A percentile compares a stretch with the other conserved stretches of the same genome.
phyloP scores from a whole-genome alignment of 2,329 filamentous ascomycete genomes.

The Aureobasidium sp. region DNA sequence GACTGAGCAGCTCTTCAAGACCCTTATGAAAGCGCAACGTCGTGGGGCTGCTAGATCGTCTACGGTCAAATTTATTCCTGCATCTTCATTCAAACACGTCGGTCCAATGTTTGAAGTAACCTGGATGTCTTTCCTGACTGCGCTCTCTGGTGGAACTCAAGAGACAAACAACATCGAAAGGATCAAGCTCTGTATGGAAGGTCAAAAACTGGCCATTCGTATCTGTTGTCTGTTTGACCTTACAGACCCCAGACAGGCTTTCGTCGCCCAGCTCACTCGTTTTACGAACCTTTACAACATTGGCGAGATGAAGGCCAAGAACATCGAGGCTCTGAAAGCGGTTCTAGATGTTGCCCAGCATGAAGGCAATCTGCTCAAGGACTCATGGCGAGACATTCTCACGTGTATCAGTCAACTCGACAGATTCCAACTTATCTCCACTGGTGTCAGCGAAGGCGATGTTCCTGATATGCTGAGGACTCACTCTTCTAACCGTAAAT shows the following conservation, averaged over 20 bases:
- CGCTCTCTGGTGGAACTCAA: slow-evolving; percentile 85
- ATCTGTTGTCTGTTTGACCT: slow-evolving; percentile 92
- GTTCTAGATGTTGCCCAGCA: slow-evolving; percentile 86
- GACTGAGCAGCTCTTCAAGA: slow-evolving; percentile 83
- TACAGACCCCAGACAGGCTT: slow-evolving; percentile 83
- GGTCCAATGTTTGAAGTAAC: slow-evolving; percentile 98
- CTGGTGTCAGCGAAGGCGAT: slow-evolving; percentile 84
- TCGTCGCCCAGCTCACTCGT: slow-evolving; percentile 85
- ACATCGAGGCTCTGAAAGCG: slow-evolving; percentile 87
- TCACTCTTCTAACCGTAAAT: slow-evolving; percentile 50
- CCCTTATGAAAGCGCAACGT: slow-evolving; percentile 80
- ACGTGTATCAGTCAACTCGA: slow-evolving; percentile 95
- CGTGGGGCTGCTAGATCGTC: slow-evolving; percentile 60
- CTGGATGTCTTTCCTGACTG: slow-evolving; percentile 98
- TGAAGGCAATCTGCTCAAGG: slow-evolving; percentile 83
- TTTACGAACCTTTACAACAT: slow-evolving; percentile 95
- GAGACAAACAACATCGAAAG: slow-evolving; percentile 89
- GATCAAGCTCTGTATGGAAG: slow-evolving; percentile 86
- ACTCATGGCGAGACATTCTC: slow-evolving; percentile 91
- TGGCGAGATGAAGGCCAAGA: slow-evolving; percentile 90
- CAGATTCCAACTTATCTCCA: slow-evolving; percentile 86
- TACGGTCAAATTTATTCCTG: slow-evolving; percentile 73
- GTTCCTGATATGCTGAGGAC: slow-evolving; percentile 83
- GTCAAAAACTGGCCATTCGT: slow-evolving; percentile 85
- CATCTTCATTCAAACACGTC: slow-evolving; percentile 88